These are phyloP conservation scores for Alternaria infectoria DNA, from an alignment of 2,329 filamentous ascomycete species.

Conservation along the genomic window DNA sequence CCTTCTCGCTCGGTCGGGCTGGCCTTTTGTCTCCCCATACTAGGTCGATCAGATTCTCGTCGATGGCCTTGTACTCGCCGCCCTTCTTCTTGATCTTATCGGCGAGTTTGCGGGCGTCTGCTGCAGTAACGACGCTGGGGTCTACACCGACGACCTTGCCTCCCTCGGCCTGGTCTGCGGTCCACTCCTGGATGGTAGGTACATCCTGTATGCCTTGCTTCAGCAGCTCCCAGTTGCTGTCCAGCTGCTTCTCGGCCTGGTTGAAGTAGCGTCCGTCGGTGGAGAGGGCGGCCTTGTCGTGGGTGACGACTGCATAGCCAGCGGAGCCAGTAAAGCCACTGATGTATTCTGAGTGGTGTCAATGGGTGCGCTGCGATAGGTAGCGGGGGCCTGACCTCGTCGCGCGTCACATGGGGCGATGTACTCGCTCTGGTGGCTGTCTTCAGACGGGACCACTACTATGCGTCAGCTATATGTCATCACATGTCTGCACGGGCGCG, in stretches of 20 bases:
- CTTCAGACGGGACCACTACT: constrained; percentile 92
- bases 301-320: constrained; percentile 87
- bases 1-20: constrained; percentile 73
- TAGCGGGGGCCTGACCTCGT: constrained; percentile 61
- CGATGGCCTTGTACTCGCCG: constrained; percentile 76
- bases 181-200: constrained; percentile 97
- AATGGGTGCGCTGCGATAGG: constrained; percentile 29
- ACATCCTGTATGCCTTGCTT: constrained; percentile 95
- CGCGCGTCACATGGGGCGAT: constrained; percentile 94
- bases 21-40: constrained; percentile 85
- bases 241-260: constrained; percentile 89
- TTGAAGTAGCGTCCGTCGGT: constrained; percentile 99
- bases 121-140: constrained; percentile 80
- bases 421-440: constrained; percentile 97
- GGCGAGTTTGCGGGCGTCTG: constrained; percentile 74
- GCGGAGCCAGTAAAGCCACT: constrained; percentile 95
- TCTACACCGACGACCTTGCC: constrained; percentile 92
- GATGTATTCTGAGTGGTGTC: constrained; percentile 70
- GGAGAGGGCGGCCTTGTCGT: constrained; percentile 84
- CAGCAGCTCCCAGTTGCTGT: constrained; percentile 86
- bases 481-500: not conserved
- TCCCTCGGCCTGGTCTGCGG: constrained; percentile 80
- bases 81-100: constrained; percentile 89
- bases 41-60: constrained; percentile 84
- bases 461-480: constrained; percentile 44